Percentiles rank a stretch among this genome's conserved stretches.
phyloP scores from a whole-genome alignment of 371 early-diverging fungal genomes.

The Phascolomyces articulosus region DNA sequence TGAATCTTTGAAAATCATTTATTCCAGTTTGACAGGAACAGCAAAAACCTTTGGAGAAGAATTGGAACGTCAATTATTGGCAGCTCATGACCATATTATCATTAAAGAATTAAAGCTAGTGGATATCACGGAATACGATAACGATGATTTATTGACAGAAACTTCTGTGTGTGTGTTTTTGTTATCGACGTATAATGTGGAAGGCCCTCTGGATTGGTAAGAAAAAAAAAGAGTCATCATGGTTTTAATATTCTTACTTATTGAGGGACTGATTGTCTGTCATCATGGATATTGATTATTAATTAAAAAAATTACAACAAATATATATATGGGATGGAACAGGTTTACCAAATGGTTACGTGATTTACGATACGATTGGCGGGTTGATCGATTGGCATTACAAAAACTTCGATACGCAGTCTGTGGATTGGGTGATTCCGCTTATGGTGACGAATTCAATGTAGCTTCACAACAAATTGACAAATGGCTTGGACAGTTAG shows the following conservation, averaged over 20 bases:
- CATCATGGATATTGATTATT: no score
- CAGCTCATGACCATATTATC: slow-evolving; percentile 18
- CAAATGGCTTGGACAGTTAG: slow-evolving; percentile 67
- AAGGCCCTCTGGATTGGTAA: slow-evolving; percentile 73
- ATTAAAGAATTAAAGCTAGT: slow-evolving; percentile 41
- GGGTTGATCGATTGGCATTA: slow-evolving; percentile 65
- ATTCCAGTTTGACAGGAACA: slow-evolving; percentile 53
- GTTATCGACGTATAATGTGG: slow-evolving; percentile 75
- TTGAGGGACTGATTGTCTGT: no score
- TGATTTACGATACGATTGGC: slow-evolving; percentile 70
- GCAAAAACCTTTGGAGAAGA: slow-evolving; percentile 47
- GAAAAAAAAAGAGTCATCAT: not conserved
- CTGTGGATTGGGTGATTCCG: slow-evolving; percentile 79
- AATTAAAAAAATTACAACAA: no score
- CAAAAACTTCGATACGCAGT: slow-evolving; percentile 68
- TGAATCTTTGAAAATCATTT: slow-evolving; percentile 52
- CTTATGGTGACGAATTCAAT: slow-evolving; percentile 71
- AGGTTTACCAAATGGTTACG: slow-evolving; percentile 64
- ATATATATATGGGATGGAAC: no score
- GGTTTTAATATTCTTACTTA: no score
- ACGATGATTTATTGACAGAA: slow-evolving; percentile 69
- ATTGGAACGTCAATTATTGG: slow-evolving; percentile 36
- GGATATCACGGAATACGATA: slow-evolving; percentile 73
- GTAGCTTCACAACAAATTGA: slow-evolving; percentile 64
- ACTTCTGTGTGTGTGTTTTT: slow-evolving; percentile 66